Conservation (phyloP, 2,329 filamentous ascomycete species). For the Colletotrichum filicis region DNA sequence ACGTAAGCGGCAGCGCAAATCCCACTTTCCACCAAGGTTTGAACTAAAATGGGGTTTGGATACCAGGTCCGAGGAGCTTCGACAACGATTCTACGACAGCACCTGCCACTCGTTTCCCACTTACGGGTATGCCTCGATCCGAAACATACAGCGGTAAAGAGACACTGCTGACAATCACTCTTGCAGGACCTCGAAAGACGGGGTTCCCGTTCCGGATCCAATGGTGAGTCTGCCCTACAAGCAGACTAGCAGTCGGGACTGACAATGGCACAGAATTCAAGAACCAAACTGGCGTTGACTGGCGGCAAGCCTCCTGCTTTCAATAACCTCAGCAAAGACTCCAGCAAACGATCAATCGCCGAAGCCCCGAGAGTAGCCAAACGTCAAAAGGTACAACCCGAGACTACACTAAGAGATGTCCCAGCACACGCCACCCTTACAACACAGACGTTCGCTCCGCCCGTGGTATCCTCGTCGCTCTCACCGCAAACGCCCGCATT, state of each 20-base stretch:
- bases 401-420: not conserved
- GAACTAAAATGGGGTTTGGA: not conserved
- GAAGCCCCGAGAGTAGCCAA: slow-evolving; percentile 19
- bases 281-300: not conserved
- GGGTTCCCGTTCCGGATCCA: slow-evolving; percentile 22
- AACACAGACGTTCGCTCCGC: not conserved
- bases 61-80: slow-evolving; percentile 8
- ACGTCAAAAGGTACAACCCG: slow-evolving; percentile 17
- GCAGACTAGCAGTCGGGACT: not conserved
- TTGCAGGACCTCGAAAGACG: slow-evolving; percentile 26
- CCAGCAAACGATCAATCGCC: slow-evolving; percentile 9
- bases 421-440: not conserved
- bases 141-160: not conserved
- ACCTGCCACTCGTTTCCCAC: slow-evolving; percentile 17
- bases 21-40: not conserved
- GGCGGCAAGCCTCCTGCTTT: not conserved
- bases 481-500: not conserved
- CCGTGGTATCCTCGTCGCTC: not conserved
- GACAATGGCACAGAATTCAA: not conserved
- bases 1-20: slow-evolving; percentile 5
- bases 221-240: slow-evolving; percentile 17
- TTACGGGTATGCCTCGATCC: slow-evolving; percentile 21
- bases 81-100: slow-evolving; percentile 13
- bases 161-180: slow-evolving; percentile 1
- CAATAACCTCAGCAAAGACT: slow-evolving; percentile 6